Base-by-base conservation (phyloP, 257 asterid genomes). In the Penstemon davidsonii region DNA sequence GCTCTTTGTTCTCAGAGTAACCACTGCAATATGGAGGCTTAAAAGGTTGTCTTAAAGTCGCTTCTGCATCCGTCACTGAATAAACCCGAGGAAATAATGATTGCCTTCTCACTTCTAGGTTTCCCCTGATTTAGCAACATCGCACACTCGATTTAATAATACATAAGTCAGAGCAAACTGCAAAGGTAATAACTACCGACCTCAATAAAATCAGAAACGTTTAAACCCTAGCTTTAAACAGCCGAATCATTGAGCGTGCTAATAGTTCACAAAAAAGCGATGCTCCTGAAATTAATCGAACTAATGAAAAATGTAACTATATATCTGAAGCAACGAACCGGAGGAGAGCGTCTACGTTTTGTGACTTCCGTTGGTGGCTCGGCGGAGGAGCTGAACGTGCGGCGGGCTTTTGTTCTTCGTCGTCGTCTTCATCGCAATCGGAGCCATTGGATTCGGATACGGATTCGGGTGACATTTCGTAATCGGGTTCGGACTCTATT, bases 41-140 rank as follows among this genome's bases (percentile, higher is more conserved):
- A 75, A 93, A 93, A 52, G 99, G 99, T 78, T 83, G 84, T 65
- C 99, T 80, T 71, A 83, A 71, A 60, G 81, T 79, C 56, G 87
- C 82, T 44, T 83, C 92, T 43, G 78, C 85, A 70, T 85, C 96
- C 15, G 72, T 78, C 65, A 93, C 91, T 12, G 96, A 85, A 80
- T 89, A 89, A 46, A 93, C 92, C 55, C 92, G 84, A 8, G 99
- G 99, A 78, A 93, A 88, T 66, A 90, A 72, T 3, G 99, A 87
- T 67, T 90, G 96, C 70, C 97, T 79, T 64, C 80, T 87, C 74
- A 93, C 96, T 75, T 77, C 94, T 66, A 90, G 62, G 69, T 79
- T 84, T 62, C 96, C 99, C 90, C 99, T 90, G 85, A 75, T 63
- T 76, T 43, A 73, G 42, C 49, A 65, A 65, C 78, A 80, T 40